Conservation (phyloP, 2,329 filamentous ascomycete species). For the Pseudopyrenochaeta lycopersici region DNA sequence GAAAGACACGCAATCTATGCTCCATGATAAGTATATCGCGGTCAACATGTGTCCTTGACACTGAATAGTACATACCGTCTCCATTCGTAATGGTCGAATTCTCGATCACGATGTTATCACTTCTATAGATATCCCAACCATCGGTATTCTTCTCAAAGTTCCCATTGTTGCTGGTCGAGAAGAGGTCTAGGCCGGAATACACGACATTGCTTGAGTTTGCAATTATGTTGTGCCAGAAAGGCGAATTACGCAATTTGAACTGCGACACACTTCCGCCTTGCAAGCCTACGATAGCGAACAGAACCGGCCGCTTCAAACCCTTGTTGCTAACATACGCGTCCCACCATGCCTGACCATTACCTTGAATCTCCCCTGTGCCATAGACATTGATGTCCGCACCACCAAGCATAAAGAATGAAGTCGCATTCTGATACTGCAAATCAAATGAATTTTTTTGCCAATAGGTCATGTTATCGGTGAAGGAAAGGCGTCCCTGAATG, state of each 20-base stretch:
- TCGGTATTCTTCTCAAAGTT: constrained; percentile 41
- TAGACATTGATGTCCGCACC: constrained; percentile 71
- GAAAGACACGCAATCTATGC: constrained; percentile 70
- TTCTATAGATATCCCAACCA: constrained; percentile 66
- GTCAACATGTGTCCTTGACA: too few relatives aligned
- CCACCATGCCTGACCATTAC: constrained; percentile 65
- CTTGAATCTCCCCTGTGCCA: constrained; percentile 62
- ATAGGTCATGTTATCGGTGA: constrained; percentile 9
- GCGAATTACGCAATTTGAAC: constrained; percentile 12
- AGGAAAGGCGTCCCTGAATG: constrained; percentile 17
- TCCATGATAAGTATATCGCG: neutral
- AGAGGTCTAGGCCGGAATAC: constrained; percentile 13
- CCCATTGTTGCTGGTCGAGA: constrained; percentile 17
- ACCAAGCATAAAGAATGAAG: constrained; percentile 69
- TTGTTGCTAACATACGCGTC: constrained; percentile 14
- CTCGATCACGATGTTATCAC: constrained; percentile 67
- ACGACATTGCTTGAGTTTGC: constrained; percentile 57
- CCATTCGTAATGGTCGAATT: constrained; percentile 66
- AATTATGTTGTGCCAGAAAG: constrained; percentile 55
- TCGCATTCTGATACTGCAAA: constrained; percentile 65
- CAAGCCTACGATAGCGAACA: constrained; percentile 12
- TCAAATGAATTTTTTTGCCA: constrained; percentile 20
- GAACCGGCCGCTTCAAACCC: constrained; percentile 11
- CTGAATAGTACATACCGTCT: constrained; percentile 28
- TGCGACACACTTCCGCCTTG: constrained; percentile 10